Base-by-base conservation (phyloP, 768 basidiomycete genomes). In the Wakefieldia striispora region DNA sequence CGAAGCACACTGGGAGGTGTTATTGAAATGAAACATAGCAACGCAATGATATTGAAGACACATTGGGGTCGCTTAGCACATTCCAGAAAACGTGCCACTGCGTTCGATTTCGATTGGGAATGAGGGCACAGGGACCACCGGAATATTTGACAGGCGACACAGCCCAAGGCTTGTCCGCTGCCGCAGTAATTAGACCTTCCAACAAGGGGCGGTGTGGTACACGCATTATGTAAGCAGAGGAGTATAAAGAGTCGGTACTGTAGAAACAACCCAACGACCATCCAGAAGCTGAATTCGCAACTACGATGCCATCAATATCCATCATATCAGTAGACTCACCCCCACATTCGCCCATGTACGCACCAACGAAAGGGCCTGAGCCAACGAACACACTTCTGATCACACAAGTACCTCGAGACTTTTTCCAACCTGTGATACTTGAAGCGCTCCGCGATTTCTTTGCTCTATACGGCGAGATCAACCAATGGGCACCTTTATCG, bases 401-500 rank as follows among this genome's bases (percentile, higher is more conserved):
- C 42, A 84, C 94, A 2, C 76, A 81, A 2, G 70, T 98, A 1
- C 91, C 93, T 4, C 78, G 74, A 29, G 71, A 78, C 1, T 91
- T 94, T 67, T 95, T 97, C 72, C 76, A 84, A 31, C 83, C 86
- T 6, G 59, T 76, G 0, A 77, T 88, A 51, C 75, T 93, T 20
- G 69, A 77, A 11, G 78, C 87, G 16, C 73, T 97, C 20, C 77
- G 72, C 36, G 69, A 75, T 19, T 86, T 95, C 63, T 97, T 98
- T 63, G 73, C 72, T 3, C 62, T 75, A 3, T 94, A 86, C 57
- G 95, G 97, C 16, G 71, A 77, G 21, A 82, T 99, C n/a, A 84
- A 88, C 60, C 80, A 86, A 58, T 99, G 95, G 94, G 91, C 88
- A 1, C 92, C 93, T 4, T 69, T 98, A 6, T 81, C 79, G 17